phyloP scores from a whole-genome alignment of 1,139 yeast species.

The Yamadazyma atmosphaerica region DNA sequence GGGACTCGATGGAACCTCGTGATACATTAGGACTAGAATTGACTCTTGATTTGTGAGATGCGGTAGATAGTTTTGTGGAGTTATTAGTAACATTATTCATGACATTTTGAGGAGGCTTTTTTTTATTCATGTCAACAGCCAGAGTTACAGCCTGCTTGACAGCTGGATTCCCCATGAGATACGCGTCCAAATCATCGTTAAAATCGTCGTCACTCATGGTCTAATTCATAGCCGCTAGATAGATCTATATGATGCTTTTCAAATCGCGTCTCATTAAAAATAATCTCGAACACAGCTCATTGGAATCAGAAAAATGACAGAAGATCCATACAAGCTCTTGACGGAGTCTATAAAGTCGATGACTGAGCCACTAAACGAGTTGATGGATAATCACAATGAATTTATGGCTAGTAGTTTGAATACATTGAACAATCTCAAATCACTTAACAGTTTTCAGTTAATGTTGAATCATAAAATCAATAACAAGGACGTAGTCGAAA shows the following conservation, averaged over 20 bases:
- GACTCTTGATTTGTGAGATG: too few species aligned
- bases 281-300: background rate
- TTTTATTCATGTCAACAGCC: slow-evolving; percentile 1
- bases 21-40: background rate
- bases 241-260: background rate
- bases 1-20: background rate
- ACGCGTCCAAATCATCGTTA: slow-evolving; percentile 15
- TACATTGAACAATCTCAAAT: slow-evolving; percentile 23
- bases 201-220: slow-evolving; percentile 15
- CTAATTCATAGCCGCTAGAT: background rate
- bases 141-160: background rate
- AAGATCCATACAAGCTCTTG: slow-evolving; percentile 26
- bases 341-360: slow-evolving; percentile 22
- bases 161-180: slow-evolving; percentile 4
- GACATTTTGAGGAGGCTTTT: background rate
- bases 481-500: background rate
- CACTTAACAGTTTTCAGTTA: slow-evolving; percentile 9
- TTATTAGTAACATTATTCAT: background rate
- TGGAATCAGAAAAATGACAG: too few species aligned
- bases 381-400: slow-evolving; percentile 29
- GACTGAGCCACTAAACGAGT: slow-evolving; percentile 22
- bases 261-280: background rate
- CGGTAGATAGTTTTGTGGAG: background rate
- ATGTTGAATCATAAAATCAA: slow-evolving; percentile 1
- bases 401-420: slow-evolving; percentile 27